A percentile compares a stretch with the other conserved stretches of the same genome.
These are phyloP conservation scores for Garcileccinum viscosum DNA, from an alignment of 1,284 basidiomycete genomes.

Conservation along the genomic window DNA sequence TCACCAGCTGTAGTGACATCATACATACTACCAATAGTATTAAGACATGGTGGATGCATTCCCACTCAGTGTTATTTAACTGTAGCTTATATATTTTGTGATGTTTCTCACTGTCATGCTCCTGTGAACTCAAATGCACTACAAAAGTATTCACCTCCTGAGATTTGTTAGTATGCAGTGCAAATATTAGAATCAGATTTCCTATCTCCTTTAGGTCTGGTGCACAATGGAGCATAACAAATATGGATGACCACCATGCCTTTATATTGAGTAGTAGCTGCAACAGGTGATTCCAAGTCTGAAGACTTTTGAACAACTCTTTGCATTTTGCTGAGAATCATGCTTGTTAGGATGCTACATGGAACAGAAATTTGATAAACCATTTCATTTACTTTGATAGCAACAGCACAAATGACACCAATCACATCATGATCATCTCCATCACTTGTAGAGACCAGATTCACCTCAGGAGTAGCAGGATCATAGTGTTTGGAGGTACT, in stretches of 20 bases:
- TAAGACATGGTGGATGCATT: background rate
- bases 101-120: background rate
- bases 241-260: background rate
- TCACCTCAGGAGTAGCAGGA: background rate
- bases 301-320: background rate
- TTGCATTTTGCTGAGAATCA: background rate
- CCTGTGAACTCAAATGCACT: background rate
- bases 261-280: background rate
- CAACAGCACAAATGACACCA: background rate
- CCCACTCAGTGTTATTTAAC: background rate
- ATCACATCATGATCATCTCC: background rate
- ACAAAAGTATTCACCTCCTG: background rate
- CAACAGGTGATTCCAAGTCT: background rate
- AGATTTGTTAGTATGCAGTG: background rate
- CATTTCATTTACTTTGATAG: slow-evolving; percentile 1
- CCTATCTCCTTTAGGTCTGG: slow-evolving; percentile 2
- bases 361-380: no score
- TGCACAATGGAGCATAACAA: background rate
- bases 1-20: background rate
- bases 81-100: background rate
- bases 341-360: no score
- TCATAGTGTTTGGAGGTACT: background rate
- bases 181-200: background rate
- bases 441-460: background rate
- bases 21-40: slow-evolving; percentile 1